Base-by-base conservation (phyloP, 2,329 filamentous ascomycete species). In the Fusarium circinatum region DNA sequence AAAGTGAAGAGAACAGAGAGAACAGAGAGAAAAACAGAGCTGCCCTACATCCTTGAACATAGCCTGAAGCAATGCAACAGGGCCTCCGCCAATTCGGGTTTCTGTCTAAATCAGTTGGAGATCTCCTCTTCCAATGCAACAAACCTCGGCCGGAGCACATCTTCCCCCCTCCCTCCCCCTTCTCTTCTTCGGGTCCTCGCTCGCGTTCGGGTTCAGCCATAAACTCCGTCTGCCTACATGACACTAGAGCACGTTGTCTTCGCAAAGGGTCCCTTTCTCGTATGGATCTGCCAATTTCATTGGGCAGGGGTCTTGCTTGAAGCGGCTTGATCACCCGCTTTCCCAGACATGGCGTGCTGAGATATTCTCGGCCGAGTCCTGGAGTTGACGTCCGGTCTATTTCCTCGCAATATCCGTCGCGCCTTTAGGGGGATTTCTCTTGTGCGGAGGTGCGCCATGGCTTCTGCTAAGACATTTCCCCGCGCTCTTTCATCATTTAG, bases 341-440 rank as follows among this genome's bases (percentile, higher is more conserved):
- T 32, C 28, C 54, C n/a, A 49, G n/a, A 42, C 30, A 45, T 47
- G 45, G 47, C 47, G 38, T 55, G 52, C 51, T 60, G 17, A 36
- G 44, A 57, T 26, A 18, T 28, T 75, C 60, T 74, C 72, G 72
- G 72, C 72, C 72, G 72, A 75, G 49, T 48, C 52, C 28, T 20
- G 32, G 34, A 39, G 36, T 51, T 34, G 38, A 60, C 28, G 13
- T 48, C 65, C 69, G 56, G 17, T 15, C 32, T 58, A 70, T 73
- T 71, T 45, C 70, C 66, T 61, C 69, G 22, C 60, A 42, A 69
- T 69, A 60, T 62, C 71, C 64, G 59, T 36, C 47, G 47, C n/a
- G 56, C n/a, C 34, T 48, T 42, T 42, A 44, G 68, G 68, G 68
- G 59, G n/a, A 24, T 30, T 58, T 60, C 47, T 61, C 20, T 30